Conservation (phyloP, 2,329 filamentous ascomycete genomes). For the Apiospora arundinis region DNA sequence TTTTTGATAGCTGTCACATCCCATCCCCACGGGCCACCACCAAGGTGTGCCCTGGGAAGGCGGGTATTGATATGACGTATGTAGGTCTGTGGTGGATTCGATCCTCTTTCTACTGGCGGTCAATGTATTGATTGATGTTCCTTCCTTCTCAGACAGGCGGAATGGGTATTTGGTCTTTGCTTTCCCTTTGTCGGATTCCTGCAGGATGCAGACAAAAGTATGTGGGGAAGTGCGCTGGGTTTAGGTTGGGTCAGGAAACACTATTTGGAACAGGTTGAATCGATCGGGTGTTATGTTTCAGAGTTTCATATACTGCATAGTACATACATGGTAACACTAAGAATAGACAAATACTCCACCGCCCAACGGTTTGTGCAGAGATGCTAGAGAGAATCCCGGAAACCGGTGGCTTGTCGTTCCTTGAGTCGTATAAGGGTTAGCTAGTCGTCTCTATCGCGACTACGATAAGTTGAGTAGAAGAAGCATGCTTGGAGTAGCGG, state of each 20-base stretch:
- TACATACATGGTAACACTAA: slow-evolving; percentile 10
- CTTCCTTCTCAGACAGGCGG: too few species aligned
- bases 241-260: neutral
- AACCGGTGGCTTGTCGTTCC: neutral
- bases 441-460: neutral
- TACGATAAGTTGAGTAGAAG: neutral
- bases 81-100: neutral
- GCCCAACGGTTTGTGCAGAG: neutral
- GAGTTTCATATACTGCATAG: neutral
- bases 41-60: slow-evolving; percentile 1
- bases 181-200: neutral
- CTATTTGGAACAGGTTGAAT: slow-evolving; percentile 9
- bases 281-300: slow-evolving; percentile 2
- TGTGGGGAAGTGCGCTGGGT: slow-evolving; percentile 1
- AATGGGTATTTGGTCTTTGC: neutral
- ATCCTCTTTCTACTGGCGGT: neutral
- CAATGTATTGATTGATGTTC: too few species aligned
- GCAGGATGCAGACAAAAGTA: neutral
- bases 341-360: neutral
- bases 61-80: slow-evolving; percentile 7
- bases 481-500: neutral
- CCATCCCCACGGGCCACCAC: neutral
- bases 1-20: slow-evolving; percentile 8
- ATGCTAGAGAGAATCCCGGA: neutral
- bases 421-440: neutral